Evolutionary conservation across 75 land plant species (phyloP).

Genomic region (Adiantum capillusveneris): DNA sequence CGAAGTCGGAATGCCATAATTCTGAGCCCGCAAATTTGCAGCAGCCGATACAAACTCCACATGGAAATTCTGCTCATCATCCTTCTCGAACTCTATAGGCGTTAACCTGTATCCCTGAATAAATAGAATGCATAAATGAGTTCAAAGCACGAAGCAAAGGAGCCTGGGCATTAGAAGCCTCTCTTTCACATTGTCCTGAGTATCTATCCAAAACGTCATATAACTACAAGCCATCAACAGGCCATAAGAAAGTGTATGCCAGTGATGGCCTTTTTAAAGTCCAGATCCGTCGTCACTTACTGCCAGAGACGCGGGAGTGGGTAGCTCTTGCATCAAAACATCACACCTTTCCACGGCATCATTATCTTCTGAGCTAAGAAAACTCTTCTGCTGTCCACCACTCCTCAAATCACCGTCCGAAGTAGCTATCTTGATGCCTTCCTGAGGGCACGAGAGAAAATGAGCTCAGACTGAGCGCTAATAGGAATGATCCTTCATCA

Average conservation of each 20-base stretch:
- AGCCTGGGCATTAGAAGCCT: no score
- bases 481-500: background rate
- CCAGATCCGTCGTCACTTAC: no score
- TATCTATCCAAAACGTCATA: no score
- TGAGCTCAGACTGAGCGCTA: background rate
- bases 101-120: conserved; percentile 46
- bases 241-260: no score
- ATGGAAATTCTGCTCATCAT: conserved; percentile 44
- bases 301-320: conserved; percentile 44
- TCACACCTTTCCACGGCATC: conserved; percentile 37
- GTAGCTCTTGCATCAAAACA: conserved; percentile 32
- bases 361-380: conserved; percentile 15
- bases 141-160: no score
- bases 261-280: no score
- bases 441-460: conserved; percentile 21
- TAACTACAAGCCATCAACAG: no score
- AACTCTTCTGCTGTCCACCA: conserved; percentile 17
- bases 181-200: no score
- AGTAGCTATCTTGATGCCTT: conserved; percentile 46
- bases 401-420: conserved; percentile 38
- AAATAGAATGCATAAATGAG: no score
- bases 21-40: conserved; percentile 39
- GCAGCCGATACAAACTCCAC: conserved; percentile 41
- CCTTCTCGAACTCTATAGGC: conserved; percentile 45
- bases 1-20: conserved; percentile 39